These are phyloP conservation scores for Solidago caesia DNA, from an alignment of 129 eudicot genomes.

Conservation along the genomic window DNA sequence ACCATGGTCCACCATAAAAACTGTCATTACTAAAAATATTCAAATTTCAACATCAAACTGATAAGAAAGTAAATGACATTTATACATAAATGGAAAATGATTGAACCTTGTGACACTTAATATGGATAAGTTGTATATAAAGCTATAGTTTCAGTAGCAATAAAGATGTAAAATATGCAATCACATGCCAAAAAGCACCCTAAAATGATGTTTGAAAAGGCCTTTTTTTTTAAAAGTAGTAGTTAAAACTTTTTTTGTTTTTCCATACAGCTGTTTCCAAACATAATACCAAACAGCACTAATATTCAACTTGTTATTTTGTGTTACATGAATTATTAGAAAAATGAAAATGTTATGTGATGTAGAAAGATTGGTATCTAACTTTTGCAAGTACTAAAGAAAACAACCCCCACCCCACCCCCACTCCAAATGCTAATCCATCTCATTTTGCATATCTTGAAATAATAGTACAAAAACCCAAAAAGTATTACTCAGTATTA, in stretches of 20 bases:
- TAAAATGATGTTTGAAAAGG: constrained; percentile 1
- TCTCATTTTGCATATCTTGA: neutral
- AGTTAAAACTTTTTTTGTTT: constrained; percentile 10
- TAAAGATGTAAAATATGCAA: constrained; percentile 14
- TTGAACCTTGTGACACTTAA: constrained; percentile 10
- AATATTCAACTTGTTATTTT: constrained; percentile 27
- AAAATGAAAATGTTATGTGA: constrained; percentile 28
- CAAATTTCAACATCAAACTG: constrained; percentile 19
- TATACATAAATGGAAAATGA: constrained; percentile 23
- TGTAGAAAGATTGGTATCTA: constrained; percentile 35
- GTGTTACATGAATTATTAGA: constrained; percentile 33
- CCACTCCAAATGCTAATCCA: constrained; percentile 21
- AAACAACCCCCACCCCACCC: constrained; percentile 25
- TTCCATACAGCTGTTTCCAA: constrained; percentile 47
- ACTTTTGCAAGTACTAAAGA: constrained; percentile 25
- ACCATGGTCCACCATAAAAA: constrained; percentile 32
- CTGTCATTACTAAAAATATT: constrained; percentile 1
- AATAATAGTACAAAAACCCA: no score
- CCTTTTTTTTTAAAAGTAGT: constrained; percentile 4
- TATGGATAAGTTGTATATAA: constrained; percentile 16
- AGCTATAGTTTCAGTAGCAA: constrained; percentile 17
- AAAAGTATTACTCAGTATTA: no score
- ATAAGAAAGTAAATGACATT: constrained; percentile 16
- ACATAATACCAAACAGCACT: constrained; percentile 44
- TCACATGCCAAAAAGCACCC: constrained; percentile 1